Evolutionary conservation across 805 yeast genomes (phyloP), one percentile per base, ranked within the genome.

Genomic region (Candida nitratophila): DNA sequence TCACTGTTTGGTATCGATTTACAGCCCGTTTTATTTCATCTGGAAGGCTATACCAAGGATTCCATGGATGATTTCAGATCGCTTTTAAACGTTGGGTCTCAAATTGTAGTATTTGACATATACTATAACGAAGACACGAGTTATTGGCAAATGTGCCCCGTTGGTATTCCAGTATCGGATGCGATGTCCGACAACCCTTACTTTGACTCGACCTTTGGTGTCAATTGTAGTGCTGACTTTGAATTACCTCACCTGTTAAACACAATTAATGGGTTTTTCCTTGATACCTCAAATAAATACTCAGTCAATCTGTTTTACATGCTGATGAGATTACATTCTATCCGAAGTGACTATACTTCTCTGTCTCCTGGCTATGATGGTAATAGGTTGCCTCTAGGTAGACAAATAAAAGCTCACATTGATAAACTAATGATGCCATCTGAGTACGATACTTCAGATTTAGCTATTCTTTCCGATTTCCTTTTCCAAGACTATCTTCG

Each of bases 101-200:
- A 70, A 42, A 58, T 69, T 0, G 56, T 79, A n/a, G 60, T 65
- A 43, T 42, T 81, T 4, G 86, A 83, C 53, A 44, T 81, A 24
- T 81, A 79, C 56, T 74, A 77, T 69, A 76, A 75, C 52, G 76
- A 73, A 41, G 51, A 61, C 36, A 60, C 68, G 3, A 41, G 46
- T 10, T 64, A 60, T 44, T 80, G 84, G 77, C 82, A 79, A 50
- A 56, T 80, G 3, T 80, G 86, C 50, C 83, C 85, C 0, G 69
- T 68, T 21, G 32, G 20, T 3, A 29, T 39, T 15, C 41, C 35
- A 3, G 5, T 38, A 12, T 31, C 4, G 19, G 5, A 7, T 16
- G 16, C 12, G 10, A 27, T 8, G 16, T 26, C 11, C 15, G 9
- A 9, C 9, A n/a, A 6, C n/a, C 3, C 16, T 4, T 22, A 16